phyloP scores from a whole-genome alignment of 1,284 basidiomycete genomes.

The Somion occarium region DNA sequence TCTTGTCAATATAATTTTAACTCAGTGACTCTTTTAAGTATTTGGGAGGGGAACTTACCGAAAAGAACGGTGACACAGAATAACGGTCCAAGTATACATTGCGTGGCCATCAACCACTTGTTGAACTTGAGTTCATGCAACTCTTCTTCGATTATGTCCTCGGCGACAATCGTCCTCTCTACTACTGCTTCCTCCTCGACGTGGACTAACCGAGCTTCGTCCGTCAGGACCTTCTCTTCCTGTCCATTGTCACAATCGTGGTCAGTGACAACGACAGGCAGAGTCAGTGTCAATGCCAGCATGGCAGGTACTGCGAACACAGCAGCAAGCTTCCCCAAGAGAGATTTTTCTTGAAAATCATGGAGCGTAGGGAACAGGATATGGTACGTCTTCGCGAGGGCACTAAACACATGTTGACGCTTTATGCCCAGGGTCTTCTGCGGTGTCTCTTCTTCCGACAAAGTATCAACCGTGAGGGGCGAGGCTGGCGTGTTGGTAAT shows the following conservation, averaged over 20 bases:
- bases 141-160: constrained; percentile 61
- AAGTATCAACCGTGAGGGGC: constrained; percentile 28
- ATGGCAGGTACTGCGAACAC: constrained; percentile 87
- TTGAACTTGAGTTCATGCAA: constrained; percentile 68
- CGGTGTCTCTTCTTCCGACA: constrained; percentile 34
- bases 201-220: constrained; percentile 41
- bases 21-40: constrained; percentile 4
- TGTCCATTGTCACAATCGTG: constrained; percentile 36
- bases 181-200: constrained; percentile 69
- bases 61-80: constrained; percentile 75
- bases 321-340: constrained; percentile 70
- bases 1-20: constrained; percentile 34
- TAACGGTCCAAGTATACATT: constrained; percentile 76
- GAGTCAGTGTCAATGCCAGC: constrained; percentile 79
- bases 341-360: constrained; percentile 45
- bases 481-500: constrained; percentile 56
- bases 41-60: constrained; percentile 44
- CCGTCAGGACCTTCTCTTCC: constrained; percentile 38
- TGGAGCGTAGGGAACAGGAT: constrained; percentile 87
- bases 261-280: constrained; percentile 83
- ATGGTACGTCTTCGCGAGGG: constrained; percentile 42
- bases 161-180: constrained; percentile 57
- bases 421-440: constrained; percentile 35
- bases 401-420: constrained; percentile 35
- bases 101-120: constrained; percentile 77